These are phyloP conservation scores for Ailanthus altissimus DNA, from an alignment of 345 rosid genomes.

Conservation along the genomic window DNA sequence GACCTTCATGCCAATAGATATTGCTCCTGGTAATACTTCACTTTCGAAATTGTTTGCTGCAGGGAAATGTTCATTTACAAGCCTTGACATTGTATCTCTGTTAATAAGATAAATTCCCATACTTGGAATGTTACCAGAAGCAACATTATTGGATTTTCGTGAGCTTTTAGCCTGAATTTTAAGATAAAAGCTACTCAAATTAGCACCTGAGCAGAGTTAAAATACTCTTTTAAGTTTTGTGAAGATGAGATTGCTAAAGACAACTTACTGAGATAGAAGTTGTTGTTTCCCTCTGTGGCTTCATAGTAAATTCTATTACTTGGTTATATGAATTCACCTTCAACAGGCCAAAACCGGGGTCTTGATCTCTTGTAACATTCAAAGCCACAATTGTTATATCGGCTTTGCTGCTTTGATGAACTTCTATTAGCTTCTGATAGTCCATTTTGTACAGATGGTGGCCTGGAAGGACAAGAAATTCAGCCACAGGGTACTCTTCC, in stretches of 20 bases:
- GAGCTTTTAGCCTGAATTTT: constrained; percentile 43
- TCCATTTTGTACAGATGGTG: constrained; percentile 89
- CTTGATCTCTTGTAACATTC: constrained; percentile 40
- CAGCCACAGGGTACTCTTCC: constrained; percentile 70
- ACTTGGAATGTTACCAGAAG: constrained; percentile 34
- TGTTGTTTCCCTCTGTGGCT: constrained; percentile 29
- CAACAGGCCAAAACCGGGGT: constrained; percentile 52
- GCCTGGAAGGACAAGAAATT: constrained; percentile 78
- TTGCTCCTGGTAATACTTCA: constrained; percentile 64
- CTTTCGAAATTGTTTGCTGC: constrained; percentile 56
- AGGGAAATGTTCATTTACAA: constrained; percentile 51
- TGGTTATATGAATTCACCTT: constrained; percentile 49
- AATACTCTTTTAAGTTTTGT: neutral
- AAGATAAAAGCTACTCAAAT: neutral
- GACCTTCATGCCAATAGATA: constrained; percentile 78
- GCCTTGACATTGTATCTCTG: constrained; percentile 54
- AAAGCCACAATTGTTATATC: constrained; percentile 65
- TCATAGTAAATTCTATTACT: constrained; percentile 42
- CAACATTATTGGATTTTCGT: constrained; percentile 18
- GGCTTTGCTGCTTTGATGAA: constrained; percentile 51
- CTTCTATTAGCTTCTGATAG: constrained; percentile 60
- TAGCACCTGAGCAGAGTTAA: neutral
- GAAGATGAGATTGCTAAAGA: neutral
- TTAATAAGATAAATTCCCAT: constrained; percentile 76
- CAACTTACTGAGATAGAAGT: constrained; percentile 39